Conservation (phyloP, 257 asterid species). For the Osmanthus fragrans region DNA sequence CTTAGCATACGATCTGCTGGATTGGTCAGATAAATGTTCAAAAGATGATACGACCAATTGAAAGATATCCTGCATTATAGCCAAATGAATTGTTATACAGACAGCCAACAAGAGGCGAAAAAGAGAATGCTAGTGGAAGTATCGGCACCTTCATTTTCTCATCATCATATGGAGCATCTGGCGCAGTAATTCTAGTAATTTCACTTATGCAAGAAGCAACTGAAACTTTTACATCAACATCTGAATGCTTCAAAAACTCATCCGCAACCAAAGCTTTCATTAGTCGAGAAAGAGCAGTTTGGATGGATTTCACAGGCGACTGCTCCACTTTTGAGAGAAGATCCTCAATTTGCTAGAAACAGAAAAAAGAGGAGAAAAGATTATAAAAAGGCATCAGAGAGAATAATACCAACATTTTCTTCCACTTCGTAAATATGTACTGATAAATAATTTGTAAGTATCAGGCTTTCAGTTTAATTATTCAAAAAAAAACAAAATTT, state of each 20-base stretch:
- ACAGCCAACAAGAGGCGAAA: constrained; percentile 20
- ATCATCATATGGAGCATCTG: constrained; percentile 96
- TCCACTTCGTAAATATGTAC: constrained; percentile 13
- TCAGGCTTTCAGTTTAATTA: not conserved
- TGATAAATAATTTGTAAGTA: constrained; percentile 2
- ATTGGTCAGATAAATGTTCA: constrained; percentile 62
- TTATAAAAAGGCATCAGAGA: not conserved
- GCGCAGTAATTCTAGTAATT: constrained; percentile 96
- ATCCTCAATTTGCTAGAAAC: constrained; percentile 55
- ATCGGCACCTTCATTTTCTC: constrained; percentile 80
- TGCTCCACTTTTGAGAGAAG: constrained; percentile 87
- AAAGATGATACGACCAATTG: constrained; percentile 90
- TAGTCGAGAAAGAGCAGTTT: constrained; percentile 65
- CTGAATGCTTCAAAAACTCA: constrained; percentile 68
- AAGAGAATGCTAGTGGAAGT: not conserved
- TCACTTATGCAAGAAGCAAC: constrained; percentile 97
- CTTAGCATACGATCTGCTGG: constrained; percentile 74
- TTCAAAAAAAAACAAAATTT: not conserved
- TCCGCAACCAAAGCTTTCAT: constrained; percentile 60
- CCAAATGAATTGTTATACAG: constrained; percentile 27
- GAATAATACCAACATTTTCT: not conserved
- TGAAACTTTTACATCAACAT: constrained; percentile 80
- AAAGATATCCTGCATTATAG: constrained; percentile 69
- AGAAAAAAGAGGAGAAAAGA: constrained; percentile 18
- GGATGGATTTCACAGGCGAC: constrained; percentile 80